Conservation (phyloP, 495 filamentous ascomycete genomes). For the Tuber borchii region DNA sequence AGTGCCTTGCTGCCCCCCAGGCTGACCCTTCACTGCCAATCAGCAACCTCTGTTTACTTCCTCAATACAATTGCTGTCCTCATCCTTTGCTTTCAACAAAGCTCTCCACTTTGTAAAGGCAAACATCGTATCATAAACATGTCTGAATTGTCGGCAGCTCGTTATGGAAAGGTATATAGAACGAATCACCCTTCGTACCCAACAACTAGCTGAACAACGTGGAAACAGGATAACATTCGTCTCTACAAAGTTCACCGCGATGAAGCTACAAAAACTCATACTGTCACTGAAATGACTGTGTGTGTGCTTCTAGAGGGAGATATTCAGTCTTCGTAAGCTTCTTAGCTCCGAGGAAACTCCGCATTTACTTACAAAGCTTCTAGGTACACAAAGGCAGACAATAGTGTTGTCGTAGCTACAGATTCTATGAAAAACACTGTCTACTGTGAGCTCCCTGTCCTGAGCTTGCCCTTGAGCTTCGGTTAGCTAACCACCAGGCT, state of each 20-base stretch:
- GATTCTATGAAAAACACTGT: constrained; percentile 98
- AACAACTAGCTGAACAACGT: constrained; percentile 13
- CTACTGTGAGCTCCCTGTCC: constrained; percentile 57
- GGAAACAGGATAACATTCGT: constrained; percentile 76
- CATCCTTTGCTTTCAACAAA: neutral
- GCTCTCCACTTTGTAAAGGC: neutral
- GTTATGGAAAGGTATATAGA: constrained; percentile 63
- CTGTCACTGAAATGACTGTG: constrained; percentile 91
- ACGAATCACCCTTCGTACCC: neutral
- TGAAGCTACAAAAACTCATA: constrained; percentile 65
- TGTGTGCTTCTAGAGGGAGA: constrained; percentile 82
- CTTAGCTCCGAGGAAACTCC: neutral
- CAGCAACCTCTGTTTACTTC: neutral
- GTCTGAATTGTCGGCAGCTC: constrained; percentile 62
- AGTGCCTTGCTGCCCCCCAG: constrained; percentile 13
- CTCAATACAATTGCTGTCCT: neutral
- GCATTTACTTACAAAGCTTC: constrained; percentile 16
- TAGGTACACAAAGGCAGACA: constrained; percentile 89
- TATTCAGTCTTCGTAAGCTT: constrained; percentile 73
- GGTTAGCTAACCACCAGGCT: constrained; percentile 14
- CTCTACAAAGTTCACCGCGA: constrained; percentile 87
- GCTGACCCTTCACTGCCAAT: neutral
- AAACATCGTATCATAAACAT: constrained; percentile 30
- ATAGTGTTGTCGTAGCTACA: constrained; percentile 89
- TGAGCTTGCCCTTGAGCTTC: neutral